Percentiles rank a stretch among this genome's conserved stretches.
phyloP scores from a whole-genome alignment of 176 grass and related monocot species.

The Saccharum officinarum region DNA sequence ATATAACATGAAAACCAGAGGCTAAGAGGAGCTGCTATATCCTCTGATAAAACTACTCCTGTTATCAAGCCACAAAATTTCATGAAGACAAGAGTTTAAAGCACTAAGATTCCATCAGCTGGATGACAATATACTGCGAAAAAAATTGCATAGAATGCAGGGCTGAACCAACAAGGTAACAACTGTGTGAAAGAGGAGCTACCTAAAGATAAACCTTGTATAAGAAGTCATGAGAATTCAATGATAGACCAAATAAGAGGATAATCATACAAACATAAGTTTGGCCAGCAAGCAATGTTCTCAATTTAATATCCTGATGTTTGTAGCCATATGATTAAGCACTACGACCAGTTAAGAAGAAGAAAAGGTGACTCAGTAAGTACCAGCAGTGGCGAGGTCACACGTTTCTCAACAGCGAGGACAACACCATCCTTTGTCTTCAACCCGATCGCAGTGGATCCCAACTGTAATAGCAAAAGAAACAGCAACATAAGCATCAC shows the following conservation, averaged over 20 bases:
- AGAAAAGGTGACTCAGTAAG: neutral
- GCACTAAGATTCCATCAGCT: neutral
- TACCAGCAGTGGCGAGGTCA: conserved; percentile 91
- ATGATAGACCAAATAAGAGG: neutral
- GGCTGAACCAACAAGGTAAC: neutral
- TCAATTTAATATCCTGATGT: neutral
- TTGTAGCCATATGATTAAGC: neutral
- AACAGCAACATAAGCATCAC: conserved; percentile 8
- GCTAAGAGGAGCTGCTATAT: neutral
- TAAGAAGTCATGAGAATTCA: neutral
- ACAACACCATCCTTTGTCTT: conserved; percentile 95
- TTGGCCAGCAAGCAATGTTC: neutral
- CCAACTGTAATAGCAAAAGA: conserved; percentile 53
- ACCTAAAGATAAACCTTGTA: neutral
- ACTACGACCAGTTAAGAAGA: neutral
- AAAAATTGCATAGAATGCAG: neutral
- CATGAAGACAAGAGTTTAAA: neutral
- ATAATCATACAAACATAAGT: neutral
- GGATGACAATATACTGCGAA: neutral
- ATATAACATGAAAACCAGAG: conserved; percentile 16
- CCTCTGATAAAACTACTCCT: neutral
- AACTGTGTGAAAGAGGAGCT: neutral
- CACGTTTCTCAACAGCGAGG: conserved; percentile 93
- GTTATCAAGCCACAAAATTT: neutral
- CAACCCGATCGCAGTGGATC: conserved; percentile 84